A percentile compares a stretch with the other conserved stretches of the same genome.
phyloP scores from a whole-genome alignment of 1,139 yeast species.

The Nematodospora anomalae region DNA sequence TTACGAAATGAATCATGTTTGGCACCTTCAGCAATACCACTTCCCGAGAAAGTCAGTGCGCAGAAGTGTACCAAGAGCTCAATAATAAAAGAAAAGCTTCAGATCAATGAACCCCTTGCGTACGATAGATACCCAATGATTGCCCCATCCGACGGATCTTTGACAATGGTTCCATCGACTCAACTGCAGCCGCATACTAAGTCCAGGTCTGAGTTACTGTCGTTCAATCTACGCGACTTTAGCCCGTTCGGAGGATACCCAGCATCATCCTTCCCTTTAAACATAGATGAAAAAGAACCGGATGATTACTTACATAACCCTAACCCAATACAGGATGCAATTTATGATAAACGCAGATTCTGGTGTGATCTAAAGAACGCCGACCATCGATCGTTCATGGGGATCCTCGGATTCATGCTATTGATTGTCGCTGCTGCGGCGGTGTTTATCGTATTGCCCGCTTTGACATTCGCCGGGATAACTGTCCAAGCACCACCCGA shows the following conservation, averaged over 20 bases:
- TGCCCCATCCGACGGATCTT: neutral
- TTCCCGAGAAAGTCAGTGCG: neutral
- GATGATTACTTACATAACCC: constrained; percentile 94
- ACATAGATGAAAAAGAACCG: constrained; percentile 85
- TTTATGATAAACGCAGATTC: constrained; percentile 66
- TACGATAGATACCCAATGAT: constrained; percentile 11
- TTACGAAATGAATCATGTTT: neutral
- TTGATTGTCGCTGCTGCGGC: constrained; percentile 59
- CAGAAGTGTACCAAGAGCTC: constrained; percentile 5
- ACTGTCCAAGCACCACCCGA: constrained; percentile 33
- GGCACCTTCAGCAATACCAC: neutral
- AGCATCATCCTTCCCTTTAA: constrained; percentile 81
- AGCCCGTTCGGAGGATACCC: constrained; percentile 97
- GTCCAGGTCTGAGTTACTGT: neutral
- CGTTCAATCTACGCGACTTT: constrained; percentile 27
- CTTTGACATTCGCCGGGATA: constrained; percentile 71
- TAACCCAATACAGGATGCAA: constrained; percentile 85
- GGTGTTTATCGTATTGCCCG: constrained; percentile 72
- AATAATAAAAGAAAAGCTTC: constrained; percentile 5
- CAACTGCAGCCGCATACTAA: neutral
- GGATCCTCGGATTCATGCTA: constrained; percentile 55
- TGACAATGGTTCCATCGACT: neutral
- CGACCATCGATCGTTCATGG: constrained; percentile 61
- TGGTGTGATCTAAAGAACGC: constrained; percentile 57
- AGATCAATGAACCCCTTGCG: constrained; percentile 8